Evolutionary conservation across 2,329 filamentous ascomycete genomes (phyloP).

Genomic region (Xylaria sp.): DNA sequence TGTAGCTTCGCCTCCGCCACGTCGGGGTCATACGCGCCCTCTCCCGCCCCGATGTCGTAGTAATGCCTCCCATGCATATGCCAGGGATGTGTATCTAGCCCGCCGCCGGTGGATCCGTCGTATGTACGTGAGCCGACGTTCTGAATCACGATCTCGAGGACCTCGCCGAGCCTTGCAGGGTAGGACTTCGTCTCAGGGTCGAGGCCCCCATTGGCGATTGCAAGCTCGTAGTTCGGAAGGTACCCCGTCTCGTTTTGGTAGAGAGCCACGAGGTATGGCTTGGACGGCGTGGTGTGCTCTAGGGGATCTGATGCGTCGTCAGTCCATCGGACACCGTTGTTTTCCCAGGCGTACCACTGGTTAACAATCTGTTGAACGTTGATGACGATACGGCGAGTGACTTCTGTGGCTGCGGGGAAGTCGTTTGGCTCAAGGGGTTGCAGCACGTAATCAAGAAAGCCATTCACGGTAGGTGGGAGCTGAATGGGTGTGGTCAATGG

Average conservation of each 20-base stretch:
- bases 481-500: conserved; percentile 1
- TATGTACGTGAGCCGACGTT: conserved; percentile 12
- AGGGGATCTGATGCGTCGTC: conserved; percentile 17
- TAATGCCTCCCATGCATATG: conserved; percentile 25
- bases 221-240: conserved; percentile 18
- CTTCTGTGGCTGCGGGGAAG: conserved; percentile 17
- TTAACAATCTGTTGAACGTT: conserved; percentile 20
- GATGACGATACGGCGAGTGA: conserved; percentile 22
- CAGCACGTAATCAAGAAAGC: conserved; percentile 21
- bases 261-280: conserved; percentile 22
- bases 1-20: conserved; percentile 17
- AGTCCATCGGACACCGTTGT: conserved; percentile 19
- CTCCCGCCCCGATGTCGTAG: conserved; percentile 20
- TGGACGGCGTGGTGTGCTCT: conserved; percentile 4
- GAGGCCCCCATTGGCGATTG: conserved; percentile 16
- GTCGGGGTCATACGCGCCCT: conserved; percentile 14
- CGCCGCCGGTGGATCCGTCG: conserved; percentile 7
- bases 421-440: conserved; percentile 16
- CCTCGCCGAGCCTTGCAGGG: conserved; percentile 21
- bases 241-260: conserved; percentile 20
- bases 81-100: conserved; percentile 21
- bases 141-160: conserved; percentile 24
- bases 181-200: conserved; percentile 15
- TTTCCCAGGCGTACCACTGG: conserved; percentile 4
- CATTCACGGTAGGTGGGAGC: conserved; percentile 16